These are phyloP conservation scores for Phlebiopsis gigantea DNA, from an alignment of 768 basidiomycete genomes.

Conservation along the genomic window DNA sequence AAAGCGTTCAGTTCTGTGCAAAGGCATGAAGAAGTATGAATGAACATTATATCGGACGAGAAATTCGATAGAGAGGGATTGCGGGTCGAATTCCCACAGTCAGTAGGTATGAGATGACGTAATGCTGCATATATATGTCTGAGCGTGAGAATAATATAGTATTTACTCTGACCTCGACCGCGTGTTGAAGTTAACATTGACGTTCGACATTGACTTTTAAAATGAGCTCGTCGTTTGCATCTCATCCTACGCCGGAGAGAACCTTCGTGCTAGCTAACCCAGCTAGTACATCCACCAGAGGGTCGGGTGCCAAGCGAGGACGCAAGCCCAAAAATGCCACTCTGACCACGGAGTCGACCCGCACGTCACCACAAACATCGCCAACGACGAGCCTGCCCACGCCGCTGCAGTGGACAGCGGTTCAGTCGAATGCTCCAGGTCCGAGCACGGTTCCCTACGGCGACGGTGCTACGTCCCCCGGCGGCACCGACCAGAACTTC, in stretches of 20 bases:
- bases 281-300: slow-evolving; percentile 13
- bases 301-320: slow-evolving; percentile 26
- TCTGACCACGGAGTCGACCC: slow-evolving; percentile 12
- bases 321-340: slow-evolving; percentile 26
- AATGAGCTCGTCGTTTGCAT: slow-evolving; percentile 26
- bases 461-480: not conserved
- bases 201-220: too few relatives aligned
- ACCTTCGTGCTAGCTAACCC: slow-evolving; percentile 20
- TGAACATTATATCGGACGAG: too few relatives aligned
- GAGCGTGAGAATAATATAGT: too few relatives aligned
- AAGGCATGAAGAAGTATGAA: too few relatives aligned
- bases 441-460: slow-evolving; percentile 7
- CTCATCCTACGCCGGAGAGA: slow-evolving; percentile 21
- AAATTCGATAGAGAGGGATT: too few relatives aligned
- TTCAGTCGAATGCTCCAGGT: slow-evolving; percentile 1
- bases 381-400: slow-evolving; percentile 16
- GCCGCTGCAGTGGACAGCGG: slow-evolving; percentile 13
- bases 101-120: too few relatives aligned
- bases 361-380: slow-evolving; percentile 15
- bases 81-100: too few relatives aligned
- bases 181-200: too few relatives aligned
- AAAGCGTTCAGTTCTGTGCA: too few relatives aligned
- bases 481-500: slow-evolving; percentile 1
- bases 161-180: too few relatives aligned
- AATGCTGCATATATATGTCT: too few relatives aligned